These are phyloP conservation scores for Gaultheria prostrata DNA, from an alignment of 148 eudicot species.

Conservation along the genomic window DNA sequence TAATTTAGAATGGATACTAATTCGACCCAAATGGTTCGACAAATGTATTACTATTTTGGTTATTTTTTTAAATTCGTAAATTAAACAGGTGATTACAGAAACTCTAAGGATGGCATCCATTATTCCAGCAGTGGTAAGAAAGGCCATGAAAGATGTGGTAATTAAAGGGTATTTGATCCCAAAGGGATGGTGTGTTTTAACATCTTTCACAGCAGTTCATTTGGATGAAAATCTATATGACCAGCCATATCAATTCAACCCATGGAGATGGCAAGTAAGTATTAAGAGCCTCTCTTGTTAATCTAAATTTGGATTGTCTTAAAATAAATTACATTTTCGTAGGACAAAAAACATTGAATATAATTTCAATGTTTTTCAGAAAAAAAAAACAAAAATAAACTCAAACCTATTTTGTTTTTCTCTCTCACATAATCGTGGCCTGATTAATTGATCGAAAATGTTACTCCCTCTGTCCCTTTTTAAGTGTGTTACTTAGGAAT, in stretches of 20 bases:
- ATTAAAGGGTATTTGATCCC: constrained; percentile 72
- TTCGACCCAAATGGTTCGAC: not conserved
- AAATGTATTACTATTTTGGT: not conserved
- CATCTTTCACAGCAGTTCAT: constrained; percentile 77
- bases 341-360: too few species aligned
- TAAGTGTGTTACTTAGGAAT: too few species aligned
- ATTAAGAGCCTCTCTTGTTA: not conserved
- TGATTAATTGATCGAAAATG: too few species aligned
- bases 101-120: constrained; percentile 80
- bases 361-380: too few species aligned
- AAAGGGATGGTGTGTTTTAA: constrained; percentile 80
- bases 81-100: constrained; percentile 77
- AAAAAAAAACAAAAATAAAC: too few species aligned
- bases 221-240: constrained; percentile 59
- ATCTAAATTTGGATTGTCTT: too few species aligned
- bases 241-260: constrained; percentile 66
- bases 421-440: too few species aligned
- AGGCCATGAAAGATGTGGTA: constrained; percentile 82
- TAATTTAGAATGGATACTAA: too few species aligned
- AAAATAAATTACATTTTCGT: too few species aligned
- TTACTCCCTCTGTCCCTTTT: too few species aligned
- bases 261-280: constrained; percentile 94
- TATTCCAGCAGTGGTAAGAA: constrained; percentile 77
- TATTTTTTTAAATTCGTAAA: not conserved
- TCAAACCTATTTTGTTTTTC: too few species aligned